Evolutionary conservation across 352 stramenopile genomes (phyloP).

Genomic region (Pythium guiyangense): DNA sequence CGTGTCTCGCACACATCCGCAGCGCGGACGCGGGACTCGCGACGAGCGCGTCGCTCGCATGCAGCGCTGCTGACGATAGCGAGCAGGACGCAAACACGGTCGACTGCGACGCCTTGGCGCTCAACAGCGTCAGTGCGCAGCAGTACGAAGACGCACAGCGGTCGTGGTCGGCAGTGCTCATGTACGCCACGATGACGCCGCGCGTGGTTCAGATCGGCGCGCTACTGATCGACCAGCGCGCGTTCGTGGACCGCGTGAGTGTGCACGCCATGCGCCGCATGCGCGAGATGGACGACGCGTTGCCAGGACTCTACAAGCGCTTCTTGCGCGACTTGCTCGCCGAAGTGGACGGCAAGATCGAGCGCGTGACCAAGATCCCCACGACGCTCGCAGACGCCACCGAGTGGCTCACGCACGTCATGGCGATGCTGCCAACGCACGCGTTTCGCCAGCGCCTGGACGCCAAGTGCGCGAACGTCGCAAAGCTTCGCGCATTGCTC

Average conservation of each 20-base stretch:
- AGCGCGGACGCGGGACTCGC: slow-evolving; percentile 5
- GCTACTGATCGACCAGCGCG: slow-evolving; percentile 48
- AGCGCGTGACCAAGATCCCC: slow-evolving; percentile 57
- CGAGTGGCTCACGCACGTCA: slow-evolving; percentile 43
- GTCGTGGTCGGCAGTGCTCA: slow-evolving; percentile 31
- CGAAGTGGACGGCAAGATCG: slow-evolving; percentile 49
- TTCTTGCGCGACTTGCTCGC: slow-evolving; percentile 40
- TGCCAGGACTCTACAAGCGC: slow-evolving; percentile 48
- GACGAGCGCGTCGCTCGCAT: slow-evolving; percentile 14
- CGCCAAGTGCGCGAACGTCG: slow-evolving; percentile 45
- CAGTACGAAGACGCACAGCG: slow-evolving; percentile 37
- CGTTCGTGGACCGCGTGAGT: slow-evolving; percentile 30
- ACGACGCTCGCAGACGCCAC: slow-evolving; percentile 42
- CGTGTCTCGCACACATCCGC: slow-evolving; percentile 15
- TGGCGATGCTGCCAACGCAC: slow-evolving; percentile 48
- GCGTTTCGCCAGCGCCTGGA: slow-evolving; percentile 48
- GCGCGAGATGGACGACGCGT: slow-evolving; percentile 28
- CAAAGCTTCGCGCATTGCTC: slow-evolving; percentile 32
- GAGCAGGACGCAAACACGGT: slow-evolving; percentile 13
- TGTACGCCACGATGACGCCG: slow-evolving; percentile 27
- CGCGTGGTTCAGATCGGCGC: slow-evolving; percentile 41
- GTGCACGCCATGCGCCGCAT: slow-evolving; percentile 27
- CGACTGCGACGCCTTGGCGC: background rate
- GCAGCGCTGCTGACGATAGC: too few species aligned
- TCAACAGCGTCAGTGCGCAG: slow-evolving; percentile 14